Percentiles rank a stretch among this genome's conserved stretches.
These are phyloP conservation scores for Calcarisporium arbuscula DNA, from an alignment of 2,329 filamentous ascomycete species.

Conservation along the genomic window DNA sequence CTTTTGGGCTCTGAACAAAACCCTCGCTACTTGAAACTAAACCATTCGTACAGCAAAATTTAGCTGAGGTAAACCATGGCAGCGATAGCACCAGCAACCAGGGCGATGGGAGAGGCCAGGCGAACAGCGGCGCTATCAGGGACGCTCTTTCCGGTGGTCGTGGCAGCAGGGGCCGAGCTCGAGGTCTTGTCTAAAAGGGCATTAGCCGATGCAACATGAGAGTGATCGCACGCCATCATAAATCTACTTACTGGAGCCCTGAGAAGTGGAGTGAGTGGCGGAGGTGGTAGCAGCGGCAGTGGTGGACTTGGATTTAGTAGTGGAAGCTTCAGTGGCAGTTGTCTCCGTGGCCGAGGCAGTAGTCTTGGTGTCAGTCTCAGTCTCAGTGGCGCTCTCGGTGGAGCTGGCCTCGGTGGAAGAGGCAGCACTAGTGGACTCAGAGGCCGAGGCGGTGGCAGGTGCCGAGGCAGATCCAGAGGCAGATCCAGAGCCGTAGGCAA, in stretches of 20 bases:
- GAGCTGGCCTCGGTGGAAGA: constrained; percentile 10
- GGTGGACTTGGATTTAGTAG: constrained; percentile 1
- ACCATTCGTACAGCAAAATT: too few relatives aligned
- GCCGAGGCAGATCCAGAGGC: constrained; percentile 5
- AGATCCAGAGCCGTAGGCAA: constrained; percentile 20
- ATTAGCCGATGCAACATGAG: neutral
- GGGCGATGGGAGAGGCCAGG: constrained; percentile 24
- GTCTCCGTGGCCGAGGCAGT: constrained; percentile 5
- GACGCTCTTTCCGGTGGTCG: constrained; percentile 20
- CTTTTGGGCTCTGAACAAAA: too few relatives aligned
- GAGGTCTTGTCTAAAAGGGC: constrained; percentile 13
- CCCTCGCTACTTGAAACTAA: too few relatives aligned
- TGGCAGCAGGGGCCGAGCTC: constrained; percentile 11
- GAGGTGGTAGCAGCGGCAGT: constrained; percentile 6
- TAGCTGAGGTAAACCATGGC: constrained; percentile 28
- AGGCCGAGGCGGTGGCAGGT: constrained; percentile 9
- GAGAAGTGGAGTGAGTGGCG: constrained; percentile 5
- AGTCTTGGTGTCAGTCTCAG: constrained; percentile 1
- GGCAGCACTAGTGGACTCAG: constrained; percentile 6
- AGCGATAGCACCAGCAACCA: constrained; percentile 26
- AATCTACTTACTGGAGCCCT: constrained; percentile 1
- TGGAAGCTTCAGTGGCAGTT: constrained; percentile 4
- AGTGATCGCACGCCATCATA: neutral
- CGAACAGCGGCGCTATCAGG: constrained; percentile 22
- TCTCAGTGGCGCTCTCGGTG: constrained; percentile 1